These are phyloP conservation scores for Kodamaea alishanica DNA, from an alignment of 1,139 yeast species.

Conservation along the genomic window DNA sequence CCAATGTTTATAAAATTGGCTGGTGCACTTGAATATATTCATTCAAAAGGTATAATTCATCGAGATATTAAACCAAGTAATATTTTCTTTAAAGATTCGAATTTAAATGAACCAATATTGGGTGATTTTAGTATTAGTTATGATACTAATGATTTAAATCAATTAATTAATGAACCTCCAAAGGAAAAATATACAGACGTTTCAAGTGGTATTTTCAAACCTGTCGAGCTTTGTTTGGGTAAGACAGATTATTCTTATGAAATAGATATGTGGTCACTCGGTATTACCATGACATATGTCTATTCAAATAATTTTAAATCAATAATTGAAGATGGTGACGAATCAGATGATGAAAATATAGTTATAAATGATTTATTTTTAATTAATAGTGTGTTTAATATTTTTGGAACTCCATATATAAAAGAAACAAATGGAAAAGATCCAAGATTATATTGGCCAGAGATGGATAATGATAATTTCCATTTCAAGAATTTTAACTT, in stretches of 20 bases:
- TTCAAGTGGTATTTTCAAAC: conserved; percentile 71
- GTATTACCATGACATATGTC: conserved; percentile 62
- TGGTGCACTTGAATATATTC: conserved; percentile 50
- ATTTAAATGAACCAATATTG: conserved; percentile 39
- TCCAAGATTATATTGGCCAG: conserved; percentile 32
- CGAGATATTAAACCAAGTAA: conserved; percentile 86
- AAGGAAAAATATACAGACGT: conserved; percentile 62
- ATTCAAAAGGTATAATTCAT: conserved; percentile 65
- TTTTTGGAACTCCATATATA: conserved; percentile 63
- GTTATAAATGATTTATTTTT: conserved; percentile 61
- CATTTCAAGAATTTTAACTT: conserved; percentile 33
- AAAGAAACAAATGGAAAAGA: conserved; percentile 15
- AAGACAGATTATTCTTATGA: conserved; percentile 54
- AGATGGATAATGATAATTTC: conserved; percentile 28
- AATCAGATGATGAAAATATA: conserved; percentile 31
- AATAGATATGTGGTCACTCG: conserved; percentile 81
- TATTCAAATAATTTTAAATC: conserved; percentile 46
- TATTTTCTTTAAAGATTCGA: conserved; percentile 46
- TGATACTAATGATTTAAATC: conserved; percentile 19
- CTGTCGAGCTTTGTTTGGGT: conserved; percentile 82
- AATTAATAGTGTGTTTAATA: conserved; percentile 55
- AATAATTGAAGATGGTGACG: conserved; percentile 33
- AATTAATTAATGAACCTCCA: conserved; percentile 43
- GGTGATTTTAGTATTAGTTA: conserved; percentile 84
- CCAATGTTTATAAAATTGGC: conserved; percentile 42